Evolutionary conservation across 176 grass and related monocot species (phyloP).

Genomic region (Juncus inflexus): DNA sequence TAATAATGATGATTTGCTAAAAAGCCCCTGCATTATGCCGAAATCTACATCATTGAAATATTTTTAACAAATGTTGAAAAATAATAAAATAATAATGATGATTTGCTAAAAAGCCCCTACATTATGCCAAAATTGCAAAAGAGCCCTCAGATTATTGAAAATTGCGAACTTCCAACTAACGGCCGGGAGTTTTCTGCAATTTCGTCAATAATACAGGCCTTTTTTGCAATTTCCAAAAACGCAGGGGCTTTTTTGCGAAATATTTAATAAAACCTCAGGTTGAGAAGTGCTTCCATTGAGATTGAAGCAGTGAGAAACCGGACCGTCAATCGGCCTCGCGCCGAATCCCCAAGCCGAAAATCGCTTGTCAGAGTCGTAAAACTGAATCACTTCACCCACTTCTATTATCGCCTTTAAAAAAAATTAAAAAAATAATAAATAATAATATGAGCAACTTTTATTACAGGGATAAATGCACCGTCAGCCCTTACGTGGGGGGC

Average conservation of each 20-base stretch:
- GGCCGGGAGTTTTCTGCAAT: too few relatives aligned
- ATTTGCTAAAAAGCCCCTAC: background rate
- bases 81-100: background rate
- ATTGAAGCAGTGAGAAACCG: constrained; percentile 96
- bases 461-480: too few relatives aligned
- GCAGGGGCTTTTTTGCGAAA: too few relatives aligned
- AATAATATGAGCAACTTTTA: too few relatives aligned
- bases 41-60: too few relatives aligned
- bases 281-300: constrained; percentile 92
- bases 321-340: constrained; percentile 97
- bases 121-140: too few relatives aligned
- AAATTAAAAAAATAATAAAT: constrained; percentile 26
- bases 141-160: too few relatives aligned
- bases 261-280: constrained; percentile 22
- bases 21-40: background rate
- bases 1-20: background rate
- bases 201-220: too few relatives aligned
- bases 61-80: too few relatives aligned
- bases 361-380: constrained; percentile 68
- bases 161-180: too few relatives aligned
- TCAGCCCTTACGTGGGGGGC: too few relatives aligned
- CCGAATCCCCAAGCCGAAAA: constrained; percentile 96
- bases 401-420: constrained; percentile 88
- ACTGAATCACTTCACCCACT: constrained; percentile 83
- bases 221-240: too few relatives aligned